Percentiles rank a stretch among this genome's conserved stretches.
These are phyloP conservation scores for Fraxinus excelsior DNA, from an alignment of 257 asterid genomes.

Conservation along the genomic window DNA sequence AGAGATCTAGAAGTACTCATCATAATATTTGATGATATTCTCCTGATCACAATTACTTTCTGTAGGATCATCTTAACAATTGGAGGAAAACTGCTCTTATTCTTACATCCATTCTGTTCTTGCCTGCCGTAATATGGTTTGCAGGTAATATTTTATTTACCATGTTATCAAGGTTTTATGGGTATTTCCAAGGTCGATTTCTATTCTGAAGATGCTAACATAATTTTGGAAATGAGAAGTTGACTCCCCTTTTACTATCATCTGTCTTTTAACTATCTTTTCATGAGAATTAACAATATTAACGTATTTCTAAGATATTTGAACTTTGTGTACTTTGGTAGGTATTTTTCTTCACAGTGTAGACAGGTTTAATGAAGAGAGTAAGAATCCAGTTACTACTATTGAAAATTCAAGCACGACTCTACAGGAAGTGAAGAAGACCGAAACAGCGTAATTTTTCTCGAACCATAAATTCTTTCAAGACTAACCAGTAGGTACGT, in stretches of 20 bases:
- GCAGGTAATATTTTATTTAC: constrained; percentile 43
- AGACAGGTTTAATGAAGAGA: constrained; percentile 74
- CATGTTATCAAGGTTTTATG: not conserved
- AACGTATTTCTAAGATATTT: not conserved
- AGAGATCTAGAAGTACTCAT: not conserved
- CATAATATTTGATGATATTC: not conserved
- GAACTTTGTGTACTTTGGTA: constrained; percentile 25
- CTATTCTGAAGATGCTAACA: not conserved
- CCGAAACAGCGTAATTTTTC: constrained; percentile 30
- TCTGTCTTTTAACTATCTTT: not conserved
- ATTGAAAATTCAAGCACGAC: constrained; percentile 56
- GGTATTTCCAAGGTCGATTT: not conserved
- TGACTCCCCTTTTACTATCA: not conserved
- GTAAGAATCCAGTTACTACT: constrained; percentile 32
- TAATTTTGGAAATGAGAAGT: not conserved
- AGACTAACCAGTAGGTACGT: not conserved
- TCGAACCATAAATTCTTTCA: constrained; percentile 5
- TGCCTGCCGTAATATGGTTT: constrained; percentile 80
- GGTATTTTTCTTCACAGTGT: constrained; percentile 72
- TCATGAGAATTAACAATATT: not conserved
- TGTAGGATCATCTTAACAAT: constrained; percentile 79
- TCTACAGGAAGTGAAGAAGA: constrained; percentile 47
- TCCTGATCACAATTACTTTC: constrained; percentile 1
- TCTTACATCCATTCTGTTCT: constrained; percentile 72
- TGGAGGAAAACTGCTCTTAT: constrained; percentile 85